These are phyloP conservation scores for Hericium erinaceus DNA, from an alignment of 768 basidiomycete species.

Conservation along the genomic window DNA sequence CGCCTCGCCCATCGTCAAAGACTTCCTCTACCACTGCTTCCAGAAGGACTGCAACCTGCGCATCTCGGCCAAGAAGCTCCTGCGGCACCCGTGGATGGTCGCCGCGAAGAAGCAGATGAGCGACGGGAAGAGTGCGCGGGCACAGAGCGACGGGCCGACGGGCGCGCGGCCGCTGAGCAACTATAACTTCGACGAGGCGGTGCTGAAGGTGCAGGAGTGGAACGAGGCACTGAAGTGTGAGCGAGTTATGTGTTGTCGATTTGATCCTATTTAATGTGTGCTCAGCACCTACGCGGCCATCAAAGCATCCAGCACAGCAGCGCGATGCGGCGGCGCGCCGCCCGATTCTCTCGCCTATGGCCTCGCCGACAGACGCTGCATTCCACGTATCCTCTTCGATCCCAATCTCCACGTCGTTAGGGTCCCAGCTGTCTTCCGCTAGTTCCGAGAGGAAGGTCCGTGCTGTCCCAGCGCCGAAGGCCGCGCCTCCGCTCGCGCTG, in stretches of 20 bases:
- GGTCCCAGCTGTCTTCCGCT: slow-evolving; percentile 5
- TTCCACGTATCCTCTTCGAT: slow-evolving; percentile 2
- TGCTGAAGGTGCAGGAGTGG: slow-evolving; percentile 96
- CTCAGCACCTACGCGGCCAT: slow-evolving; percentile 62
- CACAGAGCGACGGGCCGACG: slow-evolving; percentile 26
- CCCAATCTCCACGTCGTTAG: slow-evolving; percentile 9
- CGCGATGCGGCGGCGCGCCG: slow-evolving; percentile 10
- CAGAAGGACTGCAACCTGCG: slow-evolving; percentile 96
- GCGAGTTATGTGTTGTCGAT: slow-evolving; percentile 11
- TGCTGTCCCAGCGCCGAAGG: slow-evolving; percentile 10
- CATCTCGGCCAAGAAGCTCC: slow-evolving; percentile 86
- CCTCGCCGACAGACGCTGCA: slow-evolving; percentile 12
- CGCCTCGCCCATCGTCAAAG: slow-evolving; percentile 89
- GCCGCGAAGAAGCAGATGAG: slow-evolving; percentile 70
- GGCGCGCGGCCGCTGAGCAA: slow-evolving; percentile 49
- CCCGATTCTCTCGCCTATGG: slow-evolving; percentile 38
- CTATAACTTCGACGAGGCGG: slow-evolving; percentile 89
- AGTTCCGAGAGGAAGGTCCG: slow-evolving; percentile 8
- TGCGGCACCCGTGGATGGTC: slow-evolving; percentile 95
- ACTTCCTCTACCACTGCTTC: slow-evolving; percentile 95
- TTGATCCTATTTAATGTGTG: slow-evolving; percentile 6
- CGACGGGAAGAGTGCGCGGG: slow-evolving; percentile 24
- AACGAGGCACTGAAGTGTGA: slow-evolving; percentile 92
- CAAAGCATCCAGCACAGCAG: slow-evolving; percentile 47
- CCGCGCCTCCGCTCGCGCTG: slow-evolving; percentile 22